These are phyloP conservation scores for Piromyces sp. DNA, from an alignment of 192 early-diverging fungal species.

Conservation along the genomic window DNA sequence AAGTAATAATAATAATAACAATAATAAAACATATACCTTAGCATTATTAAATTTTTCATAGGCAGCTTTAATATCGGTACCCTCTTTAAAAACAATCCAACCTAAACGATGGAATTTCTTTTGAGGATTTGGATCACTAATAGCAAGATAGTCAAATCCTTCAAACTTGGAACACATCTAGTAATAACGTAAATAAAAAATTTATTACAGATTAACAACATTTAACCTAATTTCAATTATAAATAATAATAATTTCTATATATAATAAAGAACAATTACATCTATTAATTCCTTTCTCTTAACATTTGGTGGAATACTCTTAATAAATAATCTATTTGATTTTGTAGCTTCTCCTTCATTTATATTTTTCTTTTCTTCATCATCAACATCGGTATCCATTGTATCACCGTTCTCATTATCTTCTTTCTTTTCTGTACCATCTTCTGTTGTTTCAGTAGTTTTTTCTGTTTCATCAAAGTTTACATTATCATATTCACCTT, in stretches of 20 bases:
- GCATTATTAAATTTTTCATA: slow-evolving; percentile 40
- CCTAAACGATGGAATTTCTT: slow-evolving; percentile 77
- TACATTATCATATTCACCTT: background rate
- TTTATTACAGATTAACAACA: too few species aligned
- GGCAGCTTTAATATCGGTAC: slow-evolving; percentile 61
- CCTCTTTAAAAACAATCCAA: slow-evolving; percentile 77
- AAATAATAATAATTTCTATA: background rate
- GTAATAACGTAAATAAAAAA: too few species aligned
- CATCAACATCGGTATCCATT: slow-evolving; percentile 9
- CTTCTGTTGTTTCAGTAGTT: background rate
- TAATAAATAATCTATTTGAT: slow-evolving; percentile 55
- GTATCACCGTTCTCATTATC: slow-evolving; percentile 3
- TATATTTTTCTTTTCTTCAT: slow-evolving; percentile 8
- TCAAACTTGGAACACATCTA: slow-evolving; percentile 47
- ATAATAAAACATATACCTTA: slow-evolving; percentile 27
- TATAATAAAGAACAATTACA: slow-evolving; percentile 15
- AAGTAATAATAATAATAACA: too few species aligned
- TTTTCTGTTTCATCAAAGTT: background rate
- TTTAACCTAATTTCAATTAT: too few species aligned
- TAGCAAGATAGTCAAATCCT: slow-evolving; percentile 66
- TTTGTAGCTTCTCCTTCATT: slow-evolving; percentile 8
- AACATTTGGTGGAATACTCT: slow-evolving; percentile 55
- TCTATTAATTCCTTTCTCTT: slow-evolving; percentile 41
- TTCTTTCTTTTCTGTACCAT: background rate
- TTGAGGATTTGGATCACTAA: slow-evolving; percentile 69